A percentile compares a stretch with the other conserved stretches of the same genome.
Evolutionary conservation across 2,329 filamentous ascomycete species (phyloP).

Genomic region (Colletotrichum ledebouriae): DNA sequence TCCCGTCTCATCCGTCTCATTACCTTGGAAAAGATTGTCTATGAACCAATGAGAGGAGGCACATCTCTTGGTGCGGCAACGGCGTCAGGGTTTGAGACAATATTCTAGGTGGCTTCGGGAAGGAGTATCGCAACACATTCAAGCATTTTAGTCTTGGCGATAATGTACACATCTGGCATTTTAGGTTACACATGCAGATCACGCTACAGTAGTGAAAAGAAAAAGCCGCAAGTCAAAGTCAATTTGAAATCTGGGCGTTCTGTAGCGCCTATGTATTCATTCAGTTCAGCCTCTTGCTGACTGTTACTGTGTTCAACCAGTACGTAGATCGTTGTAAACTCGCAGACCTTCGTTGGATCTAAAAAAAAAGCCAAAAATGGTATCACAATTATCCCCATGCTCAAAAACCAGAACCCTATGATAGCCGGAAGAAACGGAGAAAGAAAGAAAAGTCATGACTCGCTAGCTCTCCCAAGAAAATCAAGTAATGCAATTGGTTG

Average conservation of each 20-base stretch:
- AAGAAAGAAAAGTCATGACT: conserved; percentile 30
- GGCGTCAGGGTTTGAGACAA: conserved; percentile 6
- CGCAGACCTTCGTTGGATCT: conserved; percentile 13
- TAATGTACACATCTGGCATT: not conserved
- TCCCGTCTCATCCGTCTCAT: not conserved
- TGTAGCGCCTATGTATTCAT: conserved; percentile 17
- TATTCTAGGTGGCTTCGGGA: not conserved
- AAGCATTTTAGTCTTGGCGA: not conserved
- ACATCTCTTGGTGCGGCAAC: conserved; percentile 1
- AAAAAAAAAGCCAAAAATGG: conserved; percentile 7
- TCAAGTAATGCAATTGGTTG: not conserved
- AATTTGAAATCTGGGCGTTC: not conserved
- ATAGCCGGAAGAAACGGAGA: conserved; percentile 10
- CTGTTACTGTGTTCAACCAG: not conserved
- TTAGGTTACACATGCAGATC: too few species aligned
- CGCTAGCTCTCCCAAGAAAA: conserved; percentile 5
- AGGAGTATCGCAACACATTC: not conserved
- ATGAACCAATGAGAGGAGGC: not conserved
- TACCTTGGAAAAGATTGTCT: not conserved
- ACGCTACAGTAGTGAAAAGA: too few species aligned
- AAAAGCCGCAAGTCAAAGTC: too few species aligned
- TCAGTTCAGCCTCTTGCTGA: not conserved
- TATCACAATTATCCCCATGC: conserved; percentile 30
- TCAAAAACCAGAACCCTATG: conserved; percentile 15
- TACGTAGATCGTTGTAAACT: not conserved